These are phyloP conservation scores for Venturia pyrina DNA, from an alignment of 2,329 filamentous ascomycete species.

Conservation along the genomic window DNA sequence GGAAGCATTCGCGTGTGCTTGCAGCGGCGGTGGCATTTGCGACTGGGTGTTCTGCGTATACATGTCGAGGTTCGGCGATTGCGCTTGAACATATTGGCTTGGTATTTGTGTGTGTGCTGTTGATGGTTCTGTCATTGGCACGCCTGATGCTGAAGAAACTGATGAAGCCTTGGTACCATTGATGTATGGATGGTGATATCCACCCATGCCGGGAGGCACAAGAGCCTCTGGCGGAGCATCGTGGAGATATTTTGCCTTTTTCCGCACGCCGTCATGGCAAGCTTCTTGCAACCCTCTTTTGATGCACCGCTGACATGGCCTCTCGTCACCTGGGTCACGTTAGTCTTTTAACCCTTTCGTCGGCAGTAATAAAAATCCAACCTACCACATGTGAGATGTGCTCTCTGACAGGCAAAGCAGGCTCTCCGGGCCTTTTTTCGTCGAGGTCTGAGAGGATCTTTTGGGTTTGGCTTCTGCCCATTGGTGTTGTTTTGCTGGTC, in stretches of 20 bases:
- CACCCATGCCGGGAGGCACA: conserved; percentile 65
- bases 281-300: conserved; percentile 84
- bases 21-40: conserved; percentile 33
- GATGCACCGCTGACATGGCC: conserved; percentile 87
- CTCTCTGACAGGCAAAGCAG: conserved; percentile 93
- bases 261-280: conserved; percentile 92
- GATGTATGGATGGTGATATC: conserved; percentile 44
- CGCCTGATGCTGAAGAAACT: conserved; percentile 10
- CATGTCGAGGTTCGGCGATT: conserved; percentile 18
- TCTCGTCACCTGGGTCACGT: conserved; percentile 65
- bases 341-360: not conserved
- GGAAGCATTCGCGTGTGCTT: conserved; percentile 34
- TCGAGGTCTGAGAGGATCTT: conserved; percentile 80
- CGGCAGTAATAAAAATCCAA: conserved; percentile 22
- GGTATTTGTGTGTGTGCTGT: conserved; percentile 7
- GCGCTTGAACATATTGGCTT: conserved; percentile 5
- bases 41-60: conserved; percentile 32
- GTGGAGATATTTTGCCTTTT: conserved; percentile 98
- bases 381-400: conserved; percentile 97
- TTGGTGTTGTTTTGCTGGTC: conserved; percentile 11
- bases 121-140: conserved; percentile 11
- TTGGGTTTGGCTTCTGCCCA: conserved; percentile 46
- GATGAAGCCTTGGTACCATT: conserved; percentile 34
- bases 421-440: conserved; percentile 94
- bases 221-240: conserved; percentile 86